Evolutionary conservation across 2,329 filamentous ascomycete species (phyloP).

Genomic region (Aureobasidium leucospermi): DNA sequence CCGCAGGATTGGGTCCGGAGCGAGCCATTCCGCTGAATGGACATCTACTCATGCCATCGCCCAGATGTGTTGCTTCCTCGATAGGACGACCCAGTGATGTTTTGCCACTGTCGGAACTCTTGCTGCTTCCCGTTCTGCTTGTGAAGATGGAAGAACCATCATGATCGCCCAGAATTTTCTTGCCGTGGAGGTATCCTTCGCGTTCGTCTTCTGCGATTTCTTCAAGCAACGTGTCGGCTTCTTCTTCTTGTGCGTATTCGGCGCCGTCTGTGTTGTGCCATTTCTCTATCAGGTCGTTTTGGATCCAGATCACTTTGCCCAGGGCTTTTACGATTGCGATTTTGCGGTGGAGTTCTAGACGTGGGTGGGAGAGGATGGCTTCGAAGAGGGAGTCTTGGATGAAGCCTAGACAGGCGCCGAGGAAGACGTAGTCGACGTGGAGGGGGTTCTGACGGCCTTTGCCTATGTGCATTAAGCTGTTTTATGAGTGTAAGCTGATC

Average conservation of each 20-base stretch:
- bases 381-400: constrained; percentile 73
- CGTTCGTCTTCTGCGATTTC: background rate
- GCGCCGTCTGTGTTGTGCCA: constrained; percentile 48
- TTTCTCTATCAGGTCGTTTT: constrained; percentile 79
- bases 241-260: background rate
- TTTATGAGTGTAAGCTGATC: background rate
- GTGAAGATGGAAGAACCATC: background rate
- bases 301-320: constrained; percentile 79
- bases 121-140: background rate
- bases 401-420: constrained; percentile 63
- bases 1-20: background rate
- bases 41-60: constrained; percentile 1
- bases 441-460: constrained; percentile 63
- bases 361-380: constrained; percentile 65
- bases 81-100: constrained; percentile 12
- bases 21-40: constrained; percentile 5
- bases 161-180: background rate
- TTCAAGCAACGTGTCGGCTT: background rate
- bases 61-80: constrained; percentile 12
- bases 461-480: constrained; percentile 71
- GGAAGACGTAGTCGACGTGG: constrained; percentile 74
- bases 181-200: constrained; percentile 11
- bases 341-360: constrained; percentile 59
- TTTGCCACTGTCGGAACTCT: constrained; percentile 2
- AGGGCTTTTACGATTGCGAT: constrained; percentile 67